phyloP scores from a whole-genome alignment of 176 grass and related monocot genomes.

The Pontederia crassipes region DNA sequence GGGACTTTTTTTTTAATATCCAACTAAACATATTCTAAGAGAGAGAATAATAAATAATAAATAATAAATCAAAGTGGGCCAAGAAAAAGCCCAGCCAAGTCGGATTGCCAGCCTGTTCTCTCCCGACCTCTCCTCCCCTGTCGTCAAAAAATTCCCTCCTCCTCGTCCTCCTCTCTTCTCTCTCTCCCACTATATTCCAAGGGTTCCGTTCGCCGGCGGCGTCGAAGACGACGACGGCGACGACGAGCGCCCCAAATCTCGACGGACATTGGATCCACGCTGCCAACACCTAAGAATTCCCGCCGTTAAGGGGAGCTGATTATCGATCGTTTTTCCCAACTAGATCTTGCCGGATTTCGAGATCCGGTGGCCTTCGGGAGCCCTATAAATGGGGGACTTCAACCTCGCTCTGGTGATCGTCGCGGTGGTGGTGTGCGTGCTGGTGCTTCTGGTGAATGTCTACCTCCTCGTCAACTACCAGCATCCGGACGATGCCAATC shows the following conservation, averaged over 20 bases:
- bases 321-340: neutral
- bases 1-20: too few relatives aligned
- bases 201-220: neutral
- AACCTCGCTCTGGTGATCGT: slow-evolving; percentile 95
- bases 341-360: slow-evolving; percentile 1
- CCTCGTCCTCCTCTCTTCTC: neutral
- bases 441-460: slow-evolving; percentile 71
- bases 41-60: too few relatives aligned
- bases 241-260: too few relatives aligned
- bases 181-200: neutral
- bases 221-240: neutral
- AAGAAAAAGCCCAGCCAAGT: neutral
- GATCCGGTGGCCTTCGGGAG: neutral
- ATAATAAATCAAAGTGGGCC: neutral
- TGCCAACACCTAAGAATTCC: too few relatives aligned
- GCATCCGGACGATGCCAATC: slow-evolving; percentile 96
- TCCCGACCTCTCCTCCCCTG: neutral
- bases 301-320: neutral
- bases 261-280: neutral
- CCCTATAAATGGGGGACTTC: slow-evolving; percentile 80
- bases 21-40: too few relatives aligned
- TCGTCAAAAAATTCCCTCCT: neutral
- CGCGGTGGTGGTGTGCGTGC: slow-evolving; percentile 58
- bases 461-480: slow-evolving; percentile 98
- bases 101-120: neutral